Conservation (phyloP, 2,329 filamentous ascomycete genomes). For the Aspergillus novofumigatus region DNA sequence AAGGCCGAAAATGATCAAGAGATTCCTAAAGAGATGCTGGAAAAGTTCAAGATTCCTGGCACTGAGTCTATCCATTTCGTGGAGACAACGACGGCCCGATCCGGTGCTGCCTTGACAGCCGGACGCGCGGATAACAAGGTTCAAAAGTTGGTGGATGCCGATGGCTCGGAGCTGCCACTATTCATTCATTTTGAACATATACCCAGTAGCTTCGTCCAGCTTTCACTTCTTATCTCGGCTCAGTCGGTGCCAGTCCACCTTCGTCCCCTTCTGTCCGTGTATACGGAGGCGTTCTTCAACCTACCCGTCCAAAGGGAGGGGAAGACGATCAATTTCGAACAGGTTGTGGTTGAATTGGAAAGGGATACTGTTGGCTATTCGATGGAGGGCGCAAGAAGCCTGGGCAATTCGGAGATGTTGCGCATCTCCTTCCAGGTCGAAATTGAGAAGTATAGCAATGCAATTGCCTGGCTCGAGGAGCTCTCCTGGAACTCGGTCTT, state of each 20-base stretch:
- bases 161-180: slow-evolving; percentile 62
- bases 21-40: slow-evolving; percentile 77
- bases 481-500: slow-evolving; percentile 88
- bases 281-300: slow-evolving; percentile 90
- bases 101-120: slow-evolving; percentile 69
- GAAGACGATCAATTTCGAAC: slow-evolving; percentile 76
- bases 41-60: slow-evolving; percentile 74
- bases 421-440: slow-evolving; percentile 82
- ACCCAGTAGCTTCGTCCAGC: slow-evolving; percentile 84
- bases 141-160: slow-evolving; percentile 71
- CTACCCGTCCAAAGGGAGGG: slow-evolving; percentile 77
- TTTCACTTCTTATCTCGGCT: slow-evolving; percentile 77
- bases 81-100: slow-evolving; percentile 75
- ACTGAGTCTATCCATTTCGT: slow-evolving; percentile 95
- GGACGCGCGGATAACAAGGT: slow-evolving; percentile 65
- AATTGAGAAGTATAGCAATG: slow-evolving; percentile 75
- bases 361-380: slow-evolving; percentile 83
- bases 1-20: slow-evolving; percentile 84
- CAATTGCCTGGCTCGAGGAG: slow-evolving; percentile 78
- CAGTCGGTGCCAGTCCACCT: slow-evolving; percentile 71
- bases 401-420: slow-evolving; percentile 78
- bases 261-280: slow-evolving; percentile 79
- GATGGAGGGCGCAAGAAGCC: slow-evolving; percentile 62
- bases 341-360: slow-evolving; percentile 87
- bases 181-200: slow-evolving; percentile 98